Percentiles rank a stretch among this genome's conserved stretches.
Conservation (phyloP, 768 basidiomycete species). For the Lactifluus piperatus region DNA sequence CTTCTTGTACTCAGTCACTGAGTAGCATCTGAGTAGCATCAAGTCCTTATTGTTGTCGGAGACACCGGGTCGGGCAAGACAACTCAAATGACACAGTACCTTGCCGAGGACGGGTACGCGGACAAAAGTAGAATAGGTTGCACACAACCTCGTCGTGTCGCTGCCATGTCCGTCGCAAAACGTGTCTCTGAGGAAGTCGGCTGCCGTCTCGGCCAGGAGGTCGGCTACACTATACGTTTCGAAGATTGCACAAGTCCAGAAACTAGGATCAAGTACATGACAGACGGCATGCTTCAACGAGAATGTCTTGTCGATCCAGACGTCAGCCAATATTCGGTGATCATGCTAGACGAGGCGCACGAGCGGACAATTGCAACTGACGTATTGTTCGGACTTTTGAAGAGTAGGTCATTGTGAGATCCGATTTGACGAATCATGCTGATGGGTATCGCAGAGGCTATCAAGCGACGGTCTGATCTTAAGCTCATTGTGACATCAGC, state of each 20-base stretch:
- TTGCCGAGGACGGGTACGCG: constrained; percentile 90
- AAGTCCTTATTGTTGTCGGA: constrained; percentile 95
- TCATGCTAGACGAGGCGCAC: constrained; percentile 99
- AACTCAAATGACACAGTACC: constrained; percentile 98
- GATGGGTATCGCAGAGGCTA: constrained; percentile 57
- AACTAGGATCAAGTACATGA: constrained; percentile 99
- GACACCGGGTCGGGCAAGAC: constrained; percentile 99
- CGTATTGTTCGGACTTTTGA: constrained; percentile 91
- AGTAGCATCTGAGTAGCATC: constrained; percentile 50
- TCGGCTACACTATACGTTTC: constrained; percentile 98
- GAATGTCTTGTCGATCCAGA: constrained; percentile 96
- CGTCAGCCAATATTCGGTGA: constrained; percentile 83
- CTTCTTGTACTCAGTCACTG: constrained; percentile 6
- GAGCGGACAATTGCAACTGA: constrained; percentile 98
- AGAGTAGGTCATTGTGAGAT: constrained; percentile 45
- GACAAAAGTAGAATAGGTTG: constrained; percentile 91
- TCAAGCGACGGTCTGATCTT: constrained; percentile 89
- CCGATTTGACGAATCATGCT: constrained; percentile 1
- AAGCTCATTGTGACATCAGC: constrained; percentile 98
- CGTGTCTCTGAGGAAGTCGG: constrained; percentile 98
- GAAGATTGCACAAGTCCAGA: constrained; percentile 99
- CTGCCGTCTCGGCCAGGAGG: constrained; percentile 93
- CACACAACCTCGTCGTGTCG: constrained; percentile 98
- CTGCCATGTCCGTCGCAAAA: constrained; percentile 98
- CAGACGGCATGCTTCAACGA: constrained; percentile 97